Base-by-base conservation (phyloP, 768 basidiomycete genomes). In the Pulveroboletus sp. region DNA sequence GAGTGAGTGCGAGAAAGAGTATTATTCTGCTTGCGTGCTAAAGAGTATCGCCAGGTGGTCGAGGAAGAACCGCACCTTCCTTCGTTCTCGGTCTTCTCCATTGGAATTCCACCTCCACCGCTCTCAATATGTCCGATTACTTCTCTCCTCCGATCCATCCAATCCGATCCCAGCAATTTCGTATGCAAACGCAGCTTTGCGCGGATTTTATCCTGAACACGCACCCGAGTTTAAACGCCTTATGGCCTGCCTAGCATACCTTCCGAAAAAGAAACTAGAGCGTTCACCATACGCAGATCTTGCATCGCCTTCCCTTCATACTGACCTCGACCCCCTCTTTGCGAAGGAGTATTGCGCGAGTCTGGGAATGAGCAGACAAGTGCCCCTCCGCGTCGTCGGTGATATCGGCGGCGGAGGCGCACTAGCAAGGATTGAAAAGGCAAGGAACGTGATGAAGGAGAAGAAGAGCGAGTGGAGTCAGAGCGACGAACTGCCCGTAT, bases 341-440 rank as follows among this genome's bases (percentile, higher is more conserved):
- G 84, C 87, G 20, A 85, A 84, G 55, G 94, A 95, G 61, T 99
- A 88, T 59, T 94, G 94, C 58, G 83, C 87, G 12, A 84, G 79
- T 56, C 69, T 94, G 16, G 90, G 89, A 4, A 87, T 95, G 86
- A 90, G 94, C 56, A 78, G 86, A 49, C 90, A 95, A 58, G 82
- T 90, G 12, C 90, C 94, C 1, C 74, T 99, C 37, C 77, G 84
- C 34, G 91, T 97, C 4, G 86, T 94, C 4, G 91, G 90, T 4
- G 94, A 95, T 58, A 86, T 98, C 43, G 97, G 95, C 2, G 91
- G 89, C 0, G 88, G 90, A 5, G 93, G 94, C 3, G 94, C 94
- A 1, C 68, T 98, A 48, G 85, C 88, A 6, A 82, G 87, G 60
- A 94, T 98, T 37, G 92, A 95, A 71, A 98, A 97, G 66, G 94